These are phyloP conservation scores for Paspalum vaginatum DNA, from an alignment of 176 grass and related monocot species.

Conservation along the genomic window DNA sequence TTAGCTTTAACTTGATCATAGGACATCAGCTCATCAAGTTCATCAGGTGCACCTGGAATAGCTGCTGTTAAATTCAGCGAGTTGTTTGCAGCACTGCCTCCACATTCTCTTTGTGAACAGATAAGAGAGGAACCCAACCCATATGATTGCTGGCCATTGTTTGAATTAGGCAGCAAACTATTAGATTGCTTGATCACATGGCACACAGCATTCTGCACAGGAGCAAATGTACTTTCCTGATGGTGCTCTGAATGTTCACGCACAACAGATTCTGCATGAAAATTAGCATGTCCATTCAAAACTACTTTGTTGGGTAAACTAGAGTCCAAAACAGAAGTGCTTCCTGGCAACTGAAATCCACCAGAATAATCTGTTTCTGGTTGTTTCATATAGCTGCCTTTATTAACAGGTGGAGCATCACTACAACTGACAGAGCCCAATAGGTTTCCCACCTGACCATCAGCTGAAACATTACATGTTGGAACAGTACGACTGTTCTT, in stretches of 20 bases:
- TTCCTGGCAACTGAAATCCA: slow-evolving; percentile 31
- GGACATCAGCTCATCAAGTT: slow-evolving; percentile 53
- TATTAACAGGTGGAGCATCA: slow-evolving; percentile 39
- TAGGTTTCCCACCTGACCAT: slow-evolving; percentile 40
- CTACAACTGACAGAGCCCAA: slow-evolving; percentile 12
- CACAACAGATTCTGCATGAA: slow-evolving; percentile 33
- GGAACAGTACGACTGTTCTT: slow-evolving; percentile 37
- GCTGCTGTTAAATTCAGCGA: slow-evolving; percentile 29
- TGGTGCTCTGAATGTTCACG: slow-evolving; percentile 28
- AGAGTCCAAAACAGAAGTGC: slow-evolving; percentile 10
- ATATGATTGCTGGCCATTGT: slow-evolving; percentile 22
- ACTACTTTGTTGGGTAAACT: slow-evolving; percentile 36
- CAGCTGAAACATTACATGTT: slow-evolving; percentile 47
- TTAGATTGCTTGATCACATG: slow-evolving; percentile 26
- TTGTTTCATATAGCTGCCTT: slow-evolving; percentile 31
- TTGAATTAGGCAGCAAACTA: slow-evolving; percentile 36
- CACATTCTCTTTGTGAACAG: slow-evolving; percentile 52
- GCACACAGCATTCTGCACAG: slow-evolving; percentile 4
- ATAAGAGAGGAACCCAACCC: slow-evolving; percentile 24
- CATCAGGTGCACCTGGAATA: slow-evolving; percentile 30
- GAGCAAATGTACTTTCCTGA: slow-evolving; percentile 26
- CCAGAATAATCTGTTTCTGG: slow-evolving; percentile 30
- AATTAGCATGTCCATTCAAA: slow-evolving; percentile 43
- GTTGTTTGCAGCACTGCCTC: slow-evolving; percentile 51
- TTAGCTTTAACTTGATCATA: slow-evolving; percentile 45